These are phyloP conservation scores for Blastobotrys buckinghamii DNA, from an alignment of 1,139 yeast genomes.

Conservation along the genomic window DNA sequence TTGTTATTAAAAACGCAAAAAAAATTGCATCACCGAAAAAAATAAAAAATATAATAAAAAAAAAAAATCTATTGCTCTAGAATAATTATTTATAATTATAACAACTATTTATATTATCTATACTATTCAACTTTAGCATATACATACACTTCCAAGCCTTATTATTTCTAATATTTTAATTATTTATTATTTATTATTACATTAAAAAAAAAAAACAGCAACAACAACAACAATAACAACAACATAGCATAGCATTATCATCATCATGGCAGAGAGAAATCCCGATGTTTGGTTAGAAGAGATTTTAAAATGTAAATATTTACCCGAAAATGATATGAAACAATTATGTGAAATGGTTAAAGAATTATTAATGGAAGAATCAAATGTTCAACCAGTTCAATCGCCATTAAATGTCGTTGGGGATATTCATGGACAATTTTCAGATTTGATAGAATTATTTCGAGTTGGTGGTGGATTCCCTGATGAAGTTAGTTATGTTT, in stretches of 20 bases:
- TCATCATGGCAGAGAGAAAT: constrained; percentile 62
- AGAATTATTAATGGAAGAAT: constrained; percentile 85
- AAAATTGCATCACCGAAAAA: not conserved
- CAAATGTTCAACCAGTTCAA: constrained; percentile 93
- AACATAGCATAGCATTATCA: constrained; percentile 7
- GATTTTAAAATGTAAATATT: constrained; percentile 80
- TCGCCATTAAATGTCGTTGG: constrained; percentile 99
- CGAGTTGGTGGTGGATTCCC: constrained; percentile 95
- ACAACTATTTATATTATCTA: not conserved
- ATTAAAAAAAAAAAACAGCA: constrained; percentile 2
- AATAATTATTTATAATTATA: too few species aligned
- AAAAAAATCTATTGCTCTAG: too few species aligned
- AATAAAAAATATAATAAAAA: not conserved
- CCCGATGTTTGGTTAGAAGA: constrained; percentile 97
- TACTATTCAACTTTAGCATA: too few species aligned
- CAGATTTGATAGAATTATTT: constrained; percentile 85
- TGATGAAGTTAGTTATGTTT: constrained; percentile 64
- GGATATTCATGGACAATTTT: constrained; percentile 97
- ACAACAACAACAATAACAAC: constrained; percentile 4
- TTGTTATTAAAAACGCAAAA: not conserved
- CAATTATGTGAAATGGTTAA: constrained; percentile 92
- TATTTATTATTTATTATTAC: not conserved
- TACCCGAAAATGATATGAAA: constrained; percentile 93
- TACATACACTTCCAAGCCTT: too few species aligned
- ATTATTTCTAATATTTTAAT: too few species aligned